Percentiles rank a stretch among this genome's conserved stretches.
Evolutionary conservation across 2,329 filamentous ascomycete genomes (phyloP).

Genomic region (Aspergillus fischeri): DNA sequence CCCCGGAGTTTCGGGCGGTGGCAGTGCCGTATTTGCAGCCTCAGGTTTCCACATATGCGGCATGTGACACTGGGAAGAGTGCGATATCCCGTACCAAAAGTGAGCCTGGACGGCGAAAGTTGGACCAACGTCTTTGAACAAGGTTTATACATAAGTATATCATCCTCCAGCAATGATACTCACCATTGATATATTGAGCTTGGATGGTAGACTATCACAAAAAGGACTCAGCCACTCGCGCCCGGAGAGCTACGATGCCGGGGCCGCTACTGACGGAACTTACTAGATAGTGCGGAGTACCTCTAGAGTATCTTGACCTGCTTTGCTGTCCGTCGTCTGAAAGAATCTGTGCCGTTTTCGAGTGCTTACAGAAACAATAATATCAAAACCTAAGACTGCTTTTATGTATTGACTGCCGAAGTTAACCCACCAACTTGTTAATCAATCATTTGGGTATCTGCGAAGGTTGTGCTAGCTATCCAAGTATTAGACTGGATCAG

Average conservation of each 20-base stretch:
- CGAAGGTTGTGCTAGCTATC: not conserved
- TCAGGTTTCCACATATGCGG: conserved; percentile 8
- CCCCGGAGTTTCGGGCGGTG: conserved; percentile 13
- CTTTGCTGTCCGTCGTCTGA: not conserved
- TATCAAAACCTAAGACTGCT: not conserved
- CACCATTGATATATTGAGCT: not conserved
- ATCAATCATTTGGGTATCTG: not conserved
- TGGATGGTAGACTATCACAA: not conserved
- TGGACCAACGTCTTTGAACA: not conserved
- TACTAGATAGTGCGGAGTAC: not conserved
- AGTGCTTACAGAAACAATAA: not conserved
- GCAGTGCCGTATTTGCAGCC: conserved; percentile 14
- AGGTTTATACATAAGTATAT: not conserved
- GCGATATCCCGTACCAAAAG: not conserved
- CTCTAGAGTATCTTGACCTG: not conserved
- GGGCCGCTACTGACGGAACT: not conserved
- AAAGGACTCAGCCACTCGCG: conserved; percentile 3
- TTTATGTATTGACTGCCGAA: not conserved
- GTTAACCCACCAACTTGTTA: not conserved
- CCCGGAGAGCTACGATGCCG: not conserved
- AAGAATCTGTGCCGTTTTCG: not conserved
- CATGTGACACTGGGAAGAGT: not conserved
- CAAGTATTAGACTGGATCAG: conserved; percentile 2
- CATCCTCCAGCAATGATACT: not conserved
- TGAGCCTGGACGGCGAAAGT: not conserved